Evolutionary conservation across 2,329 filamentous ascomycete genomes (phyloP).

Genomic region (Colletotrichum tofieldiae): DNA sequence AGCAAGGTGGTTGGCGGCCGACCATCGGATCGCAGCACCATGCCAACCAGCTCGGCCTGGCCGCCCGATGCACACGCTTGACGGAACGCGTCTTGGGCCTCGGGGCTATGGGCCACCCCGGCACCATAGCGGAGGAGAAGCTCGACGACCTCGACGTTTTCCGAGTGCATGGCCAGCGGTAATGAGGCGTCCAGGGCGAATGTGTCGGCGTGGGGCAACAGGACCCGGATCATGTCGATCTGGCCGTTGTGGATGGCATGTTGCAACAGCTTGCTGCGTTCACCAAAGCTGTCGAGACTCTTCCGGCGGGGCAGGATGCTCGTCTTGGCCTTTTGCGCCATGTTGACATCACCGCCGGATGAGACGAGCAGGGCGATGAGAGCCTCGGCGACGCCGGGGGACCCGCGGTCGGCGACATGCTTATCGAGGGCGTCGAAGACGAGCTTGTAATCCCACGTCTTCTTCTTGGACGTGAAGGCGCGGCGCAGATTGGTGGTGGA

Average conservation of each 20-base stretch:
- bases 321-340: conserved; percentile 63
- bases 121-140: conserved; percentile 68
- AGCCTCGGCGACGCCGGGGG: conserved; percentile 70
- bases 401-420: conserved; percentile 65
- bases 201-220: conserved; percentile 68
- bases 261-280: conserved; percentile 66
- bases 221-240: conserved; percentile 67
- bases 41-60: conserved; percentile 62
- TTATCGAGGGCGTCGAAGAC: conserved; percentile 66
- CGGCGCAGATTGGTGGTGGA: conserved; percentile 53
- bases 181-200: conserved; percentile 66
- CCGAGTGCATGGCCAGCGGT: conserved; percentile 63
- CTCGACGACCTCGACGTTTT: conserved; percentile 61
- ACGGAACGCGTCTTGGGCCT: conserved; percentile 69
- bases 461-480: conserved; percentile 64
- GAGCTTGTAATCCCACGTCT: conserved; percentile 67
- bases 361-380: conserved; percentile 65
- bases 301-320: conserved; percentile 64
- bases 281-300: conserved; percentile 64
- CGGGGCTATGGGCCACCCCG: conserved; percentile 50
- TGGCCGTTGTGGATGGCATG: conserved; percentile 67
- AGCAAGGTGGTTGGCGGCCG: conserved; percentile 59
- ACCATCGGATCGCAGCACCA: conserved; percentile 66
- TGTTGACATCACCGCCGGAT: conserved; percentile 67
- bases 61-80: conserved; percentile 64